These are phyloP conservation scores for Porodaedalea pini DNA, from an alignment of 1,284 basidiomycete species.

Conservation along the genomic window DNA sequence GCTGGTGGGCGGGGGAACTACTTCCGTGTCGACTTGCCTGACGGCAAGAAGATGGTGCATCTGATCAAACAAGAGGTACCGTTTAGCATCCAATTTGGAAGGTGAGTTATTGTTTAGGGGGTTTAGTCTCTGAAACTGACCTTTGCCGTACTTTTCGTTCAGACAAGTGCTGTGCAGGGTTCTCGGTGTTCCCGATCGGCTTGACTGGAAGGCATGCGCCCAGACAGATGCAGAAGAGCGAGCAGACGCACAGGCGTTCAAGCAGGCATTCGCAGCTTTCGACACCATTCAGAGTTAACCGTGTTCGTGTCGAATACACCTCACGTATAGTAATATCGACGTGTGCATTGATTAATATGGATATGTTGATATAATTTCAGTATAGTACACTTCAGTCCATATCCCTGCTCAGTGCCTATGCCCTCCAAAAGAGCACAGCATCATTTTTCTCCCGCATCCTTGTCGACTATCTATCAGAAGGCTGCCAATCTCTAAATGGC, in stretches of 20 bases:
- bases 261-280: slow-evolving; percentile 74
- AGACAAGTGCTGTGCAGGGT: slow-evolving; percentile 79
- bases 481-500: not conserved
- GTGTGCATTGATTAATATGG: too few species aligned
- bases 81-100: slow-evolving; percentile 90
- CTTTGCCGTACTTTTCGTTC: slow-evolving; percentile 19
- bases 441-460: not conserved
- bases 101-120: slow-evolving; percentile 56
- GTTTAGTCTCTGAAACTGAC: slow-evolving; percentile 10
- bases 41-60: slow-evolving; percentile 83
- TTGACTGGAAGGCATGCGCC: slow-evolving; percentile 88
- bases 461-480: not conserved
- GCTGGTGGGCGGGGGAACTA: slow-evolving; percentile 63
- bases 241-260: slow-evolving; percentile 78
- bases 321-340: too few species aligned
- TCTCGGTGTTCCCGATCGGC: slow-evolving; percentile 68
- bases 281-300: slow-evolving; percentile 36
- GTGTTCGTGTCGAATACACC: too few species aligned
- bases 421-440: not conserved
- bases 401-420: not conserved
- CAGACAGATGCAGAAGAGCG: slow-evolving; percentile 79
- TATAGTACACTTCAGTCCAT: not conserved
- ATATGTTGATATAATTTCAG: too few species aligned
- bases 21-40: slow-evolving; percentile 87
- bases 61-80: slow-evolving; percentile 71